phyloP scores from a whole-genome alignment of 805 yeast genomes.

The Nakazawaea wyomingensis region DNA sequence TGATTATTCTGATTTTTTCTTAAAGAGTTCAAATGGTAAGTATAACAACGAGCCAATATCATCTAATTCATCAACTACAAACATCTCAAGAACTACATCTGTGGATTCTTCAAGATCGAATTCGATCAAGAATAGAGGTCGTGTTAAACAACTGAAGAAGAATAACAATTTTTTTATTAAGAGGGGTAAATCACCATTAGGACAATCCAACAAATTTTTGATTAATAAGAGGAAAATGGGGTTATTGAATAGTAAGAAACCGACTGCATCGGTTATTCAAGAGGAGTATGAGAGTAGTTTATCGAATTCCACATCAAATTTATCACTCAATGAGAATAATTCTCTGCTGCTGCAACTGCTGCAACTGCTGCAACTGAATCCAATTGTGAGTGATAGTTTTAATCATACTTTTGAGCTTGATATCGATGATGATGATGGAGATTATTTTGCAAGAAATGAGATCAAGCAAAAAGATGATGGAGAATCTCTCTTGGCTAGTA shows the following conservation, averaged over 20 bases:
- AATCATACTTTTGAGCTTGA: neutral
- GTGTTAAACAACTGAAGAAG: conserved; percentile 22
- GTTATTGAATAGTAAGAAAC: conserved; percentile 1
- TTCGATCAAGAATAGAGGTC: conserved; percentile 22
- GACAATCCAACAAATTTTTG: conserved; percentile 10
- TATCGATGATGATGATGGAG: conserved; percentile 3
- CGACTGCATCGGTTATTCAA: conserved; percentile 10
- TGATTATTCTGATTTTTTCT: conserved; percentile 28
- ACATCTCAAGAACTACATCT: conserved; percentile 29
- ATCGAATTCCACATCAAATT: conserved; percentile 7
- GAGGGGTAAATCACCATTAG: conserved; percentile 29
- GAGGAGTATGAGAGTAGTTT: conserved; percentile 12
- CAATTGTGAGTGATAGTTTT: neutral
- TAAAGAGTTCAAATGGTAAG: too few relatives aligned
- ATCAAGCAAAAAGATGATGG: too few relatives aligned
- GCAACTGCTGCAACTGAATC: too few relatives aligned
- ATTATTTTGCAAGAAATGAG: too few relatives aligned
- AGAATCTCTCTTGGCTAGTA: too few relatives aligned
- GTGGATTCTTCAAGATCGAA: conserved; percentile 25
- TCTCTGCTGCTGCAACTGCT: too few relatives aligned
- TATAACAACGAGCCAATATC: conserved; percentile 18
- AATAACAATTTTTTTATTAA: conserved; percentile 15
- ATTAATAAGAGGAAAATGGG: conserved; percentile 9
- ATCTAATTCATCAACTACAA: conserved; percentile 28
- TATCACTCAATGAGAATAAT: conserved; percentile 4